Evolutionary conservation across 2,329 filamentous ascomycete genomes (phyloP).

Genomic region (Pseudogymnoascus sp.): DNA sequence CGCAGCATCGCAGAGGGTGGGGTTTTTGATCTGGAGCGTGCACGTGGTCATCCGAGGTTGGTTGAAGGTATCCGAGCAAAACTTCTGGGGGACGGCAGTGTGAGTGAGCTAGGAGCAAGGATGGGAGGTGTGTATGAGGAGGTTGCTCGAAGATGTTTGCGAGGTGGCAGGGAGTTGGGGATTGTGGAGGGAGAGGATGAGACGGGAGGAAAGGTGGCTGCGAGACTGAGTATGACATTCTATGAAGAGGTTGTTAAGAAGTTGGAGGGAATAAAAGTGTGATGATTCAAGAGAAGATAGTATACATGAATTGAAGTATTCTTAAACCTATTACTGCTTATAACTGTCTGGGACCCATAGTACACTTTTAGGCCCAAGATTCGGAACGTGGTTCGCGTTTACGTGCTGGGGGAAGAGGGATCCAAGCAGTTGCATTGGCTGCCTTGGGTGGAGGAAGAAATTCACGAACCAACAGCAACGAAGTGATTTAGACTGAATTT

Average conservation of each 20-base stretch:
- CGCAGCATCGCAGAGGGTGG: background rate
- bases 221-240: constrained; percentile 32
- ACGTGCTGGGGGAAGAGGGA: background rate
- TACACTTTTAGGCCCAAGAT: too few species aligned
- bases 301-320: background rate
- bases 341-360: background rate
- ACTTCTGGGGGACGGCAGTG: constrained; percentile 25
- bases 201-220: constrained; percentile 32
- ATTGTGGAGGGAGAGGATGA: constrained; percentile 33
- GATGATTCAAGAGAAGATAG: background rate
- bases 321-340: background rate
- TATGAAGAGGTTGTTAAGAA: constrained; percentile 38
- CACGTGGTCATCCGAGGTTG: constrained; percentile 30
- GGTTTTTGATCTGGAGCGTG: constrained; percentile 29
- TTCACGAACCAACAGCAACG: background rate
- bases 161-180: constrained; percentile 30
- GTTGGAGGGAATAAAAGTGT: constrained; percentile 26
- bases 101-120: constrained; percentile 29
- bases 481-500: background rate
- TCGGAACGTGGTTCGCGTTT: background rate
- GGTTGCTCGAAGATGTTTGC: constrained; percentile 31
- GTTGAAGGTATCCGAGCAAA: constrained; percentile 30
- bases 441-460: background rate
- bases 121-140: constrained; percentile 35
- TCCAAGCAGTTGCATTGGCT: background rate